Conservation (phyloP, 2,329 filamentous ascomycete genomes). For the Apiospora koreana region DNA sequence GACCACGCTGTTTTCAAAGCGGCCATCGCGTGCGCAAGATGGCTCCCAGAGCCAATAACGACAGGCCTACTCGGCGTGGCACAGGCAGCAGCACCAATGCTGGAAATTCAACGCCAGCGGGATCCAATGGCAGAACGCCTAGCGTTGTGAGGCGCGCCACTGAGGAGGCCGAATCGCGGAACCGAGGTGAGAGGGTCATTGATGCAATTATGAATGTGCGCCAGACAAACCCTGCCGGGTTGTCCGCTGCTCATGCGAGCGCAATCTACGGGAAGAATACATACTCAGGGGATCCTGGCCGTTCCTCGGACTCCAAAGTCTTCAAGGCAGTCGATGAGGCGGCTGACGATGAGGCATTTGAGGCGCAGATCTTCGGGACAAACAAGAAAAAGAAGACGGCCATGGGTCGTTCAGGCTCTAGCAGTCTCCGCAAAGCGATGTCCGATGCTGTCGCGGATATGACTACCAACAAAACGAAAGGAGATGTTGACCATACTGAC, state of each 20-base stretch:
- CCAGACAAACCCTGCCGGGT: neutral
- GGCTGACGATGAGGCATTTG: slow-evolving; percentile 4
- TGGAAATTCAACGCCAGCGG: neutral
- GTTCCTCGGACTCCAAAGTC: neutral
- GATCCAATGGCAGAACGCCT: neutral
- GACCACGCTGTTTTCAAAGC: neutral
- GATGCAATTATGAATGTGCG: slow-evolving; percentile 8
- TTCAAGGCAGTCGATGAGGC: neutral
- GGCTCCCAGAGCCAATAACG: slow-evolving; percentile 7
- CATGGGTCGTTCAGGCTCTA: neutral
- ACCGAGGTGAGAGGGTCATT: slow-evolving; percentile 9
- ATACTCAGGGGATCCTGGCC: neutral
- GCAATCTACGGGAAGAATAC: slow-evolving; percentile 6
- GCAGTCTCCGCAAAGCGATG: neutral
- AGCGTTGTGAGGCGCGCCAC: slow-evolving; percentile 3
- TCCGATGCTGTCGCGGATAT: slow-evolving; percentile 4
- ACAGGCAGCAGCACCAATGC: neutral
- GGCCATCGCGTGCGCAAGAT: neutral
- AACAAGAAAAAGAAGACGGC: slow-evolving; percentile 3
- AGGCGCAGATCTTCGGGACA: slow-evolving; percentile 7
- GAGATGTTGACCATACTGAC: slow-evolving; percentile 2
- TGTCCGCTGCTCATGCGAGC: slow-evolving; percentile 5
- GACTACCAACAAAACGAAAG: neutral
- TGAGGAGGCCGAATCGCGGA: slow-evolving; percentile 9
- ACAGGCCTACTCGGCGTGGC: slow-evolving; percentile 1